phyloP scores from a whole-genome alignment of 2,329 filamentous ascomycete genomes.

The Tolypocladium album region DNA sequence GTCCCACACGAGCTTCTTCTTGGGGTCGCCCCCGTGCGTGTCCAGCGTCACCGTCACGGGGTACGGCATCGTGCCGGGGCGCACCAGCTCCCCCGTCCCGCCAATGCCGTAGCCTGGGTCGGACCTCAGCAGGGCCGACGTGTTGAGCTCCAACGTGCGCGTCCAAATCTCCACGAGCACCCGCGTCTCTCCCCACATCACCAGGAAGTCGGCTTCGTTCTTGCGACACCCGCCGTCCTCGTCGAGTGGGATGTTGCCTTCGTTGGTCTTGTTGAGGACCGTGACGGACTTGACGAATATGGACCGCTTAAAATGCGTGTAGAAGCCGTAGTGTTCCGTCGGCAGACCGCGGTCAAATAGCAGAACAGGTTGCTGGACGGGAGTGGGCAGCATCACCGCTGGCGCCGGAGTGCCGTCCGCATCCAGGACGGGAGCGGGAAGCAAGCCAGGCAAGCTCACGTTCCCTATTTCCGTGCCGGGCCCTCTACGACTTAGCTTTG shows the following conservation, averaged over 20 bases:
- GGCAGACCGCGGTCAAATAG: conserved; percentile 73
- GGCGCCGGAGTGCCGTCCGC: conserved; percentile 62
- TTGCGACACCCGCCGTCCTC: conserved; percentile 42
- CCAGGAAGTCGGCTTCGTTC: conserved; percentile 41
- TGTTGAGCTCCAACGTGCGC: conserved; percentile 29
- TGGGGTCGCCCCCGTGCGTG: conserved; percentile 47
- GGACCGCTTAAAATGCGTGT: conserved; percentile 79
- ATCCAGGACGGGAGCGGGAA: conserved; percentile 54
- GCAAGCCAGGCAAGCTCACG: conserved; percentile 25
- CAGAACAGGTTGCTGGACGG: conserved; percentile 66
- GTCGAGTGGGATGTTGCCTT: conserved; percentile 35
- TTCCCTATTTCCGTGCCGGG: conserved; percentile 9
- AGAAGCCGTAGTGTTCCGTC: conserved; percentile 89
- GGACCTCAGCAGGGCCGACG: conserved; percentile 25
- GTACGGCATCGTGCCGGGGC: conserved; percentile 52
- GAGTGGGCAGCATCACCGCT: conserved; percentile 60
- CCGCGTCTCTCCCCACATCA: conserved; percentile 49
- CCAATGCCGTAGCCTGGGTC: conserved; percentile 16
- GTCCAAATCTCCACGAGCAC: conserved; percentile 60
- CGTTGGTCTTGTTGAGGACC: conserved; percentile 31
- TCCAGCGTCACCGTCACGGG: conserved; percentile 51
- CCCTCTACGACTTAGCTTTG: conserved; percentile 13
- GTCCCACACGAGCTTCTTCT: conserved; percentile 42
- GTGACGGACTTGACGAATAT: conserved; percentile 63
- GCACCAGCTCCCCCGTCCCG: conserved; percentile 19